phyloP scores from a whole-genome alignment of 1,139 yeast genomes.

The Yamadazyma atmosphaerica region DNA sequence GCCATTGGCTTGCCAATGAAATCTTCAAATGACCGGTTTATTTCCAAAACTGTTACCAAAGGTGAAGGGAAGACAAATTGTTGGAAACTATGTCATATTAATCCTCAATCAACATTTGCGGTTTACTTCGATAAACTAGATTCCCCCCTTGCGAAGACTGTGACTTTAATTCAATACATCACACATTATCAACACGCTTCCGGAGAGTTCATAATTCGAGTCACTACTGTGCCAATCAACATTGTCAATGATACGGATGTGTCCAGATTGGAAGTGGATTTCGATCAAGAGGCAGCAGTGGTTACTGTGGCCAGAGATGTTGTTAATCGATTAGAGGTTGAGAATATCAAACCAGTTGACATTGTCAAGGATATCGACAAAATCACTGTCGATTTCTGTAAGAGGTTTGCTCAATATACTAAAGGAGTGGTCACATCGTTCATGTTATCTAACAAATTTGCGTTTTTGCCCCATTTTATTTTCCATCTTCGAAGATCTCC shows the following conservation, averaged over 20 bases:
- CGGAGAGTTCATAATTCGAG: conserved; percentile 46
- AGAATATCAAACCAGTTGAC: conserved; percentile 65
- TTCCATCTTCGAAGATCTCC: conserved; percentile 73
- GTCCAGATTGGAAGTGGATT: conserved; percentile 39
- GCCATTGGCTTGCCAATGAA: conserved; percentile 43
- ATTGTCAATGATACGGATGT: conserved; percentile 46
- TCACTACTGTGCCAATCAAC: conserved; percentile 51
- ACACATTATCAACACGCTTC: conserved; percentile 70
- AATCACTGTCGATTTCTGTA: conserved; percentile 78
- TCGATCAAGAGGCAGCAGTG: conserved; percentile 73
- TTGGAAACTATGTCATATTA: conserved; percentile 60
- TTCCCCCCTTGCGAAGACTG: conserved; percentile 31
- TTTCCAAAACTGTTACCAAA: conserved; percentile 27
- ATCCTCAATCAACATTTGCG: conserved; percentile 59
- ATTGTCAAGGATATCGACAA: conserved; percentile 86
- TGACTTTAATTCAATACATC: conserved; percentile 57
- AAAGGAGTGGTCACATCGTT: conserved; percentile 77
- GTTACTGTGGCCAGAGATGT: conserved; percentile 60
- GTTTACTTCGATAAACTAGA: conserved; percentile 55
- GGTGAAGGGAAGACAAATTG: conserved; percentile 59
- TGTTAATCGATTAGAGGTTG: conserved; percentile 42
- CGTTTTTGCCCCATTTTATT: conserved; percentile 74
- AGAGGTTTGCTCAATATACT: conserved; percentile 83
- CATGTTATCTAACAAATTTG: conserved; percentile 73
- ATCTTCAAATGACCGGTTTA: conserved; percentile 26